Base-by-base conservation (phyloP, 768 basidiomycete species). In the Candolleomyces eurysporus region DNA sequence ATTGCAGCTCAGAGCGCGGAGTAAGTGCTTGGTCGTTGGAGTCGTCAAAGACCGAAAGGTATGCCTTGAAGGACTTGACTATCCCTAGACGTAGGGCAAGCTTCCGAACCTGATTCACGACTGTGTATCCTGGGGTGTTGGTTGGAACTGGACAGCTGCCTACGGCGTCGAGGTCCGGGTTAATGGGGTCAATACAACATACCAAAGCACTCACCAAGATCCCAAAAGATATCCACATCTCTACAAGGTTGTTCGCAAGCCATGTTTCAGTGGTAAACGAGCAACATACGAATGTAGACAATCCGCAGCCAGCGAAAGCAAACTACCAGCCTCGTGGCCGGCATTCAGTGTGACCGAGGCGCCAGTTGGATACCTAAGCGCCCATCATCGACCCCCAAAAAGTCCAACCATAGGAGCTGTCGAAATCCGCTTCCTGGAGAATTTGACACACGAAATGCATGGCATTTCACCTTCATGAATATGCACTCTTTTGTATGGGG, bases 21-120 rank as follows among this genome's bases (percentile, higher is more conserved):
- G 39, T 43, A 7, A 57, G 53, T 16, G 62, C 56, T 43, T 59
- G 19, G n/a, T 16, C 22, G 55, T 43, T 19, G 52, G 11, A 10
- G n/a, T 43, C 22, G 43, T 71, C 73, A 26, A 69, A 61, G 16
- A 69, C 65, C 31, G 68, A 66, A 50, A 71, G 62, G 61, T 75
- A 75, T 14, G 73, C 70, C 58, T 71, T 75, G 61, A 78, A 71
- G 26, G 65, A 57, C 48, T 68, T 71, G 22, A 76, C 66, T 36
- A 63, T 68, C 16, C 73, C 76, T 59, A 69, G 72, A 13, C 58
- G 61, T 22, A 65, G 66, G 30, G 72, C 70, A 6, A 74, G 54
- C 8, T 43, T 50, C 9, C 69, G 66, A 22, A 77, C 70, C 21
- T 65, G 68, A 43, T 70, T 65, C 9, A 69, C 72, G 17, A 72